These are phyloP conservation scores for Phytophthora cryptogea DNA, from an alignment of 352 stramenopile genomes.

Conservation along the genomic window DNA sequence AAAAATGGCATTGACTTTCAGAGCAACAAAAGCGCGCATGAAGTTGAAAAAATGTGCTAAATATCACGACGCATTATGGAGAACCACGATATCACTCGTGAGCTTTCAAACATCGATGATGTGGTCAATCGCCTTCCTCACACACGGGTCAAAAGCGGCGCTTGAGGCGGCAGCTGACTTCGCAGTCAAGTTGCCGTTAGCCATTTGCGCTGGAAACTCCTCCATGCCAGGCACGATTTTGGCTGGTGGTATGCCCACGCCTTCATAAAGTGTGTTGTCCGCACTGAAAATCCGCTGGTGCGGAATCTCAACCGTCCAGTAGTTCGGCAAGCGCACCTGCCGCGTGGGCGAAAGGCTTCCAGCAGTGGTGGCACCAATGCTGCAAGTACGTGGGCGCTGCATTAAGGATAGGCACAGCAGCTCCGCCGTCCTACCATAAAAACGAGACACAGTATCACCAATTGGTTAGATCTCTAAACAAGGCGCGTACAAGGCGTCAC, in stretches of 20 bases:
- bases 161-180: constrained; percentile 17
- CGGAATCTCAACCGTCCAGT: constrained; percentile 83
- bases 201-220: constrained; percentile 15
- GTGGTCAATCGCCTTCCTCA: constrained; percentile 71
- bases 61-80: constrained; percentile 31
- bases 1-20: neutral
- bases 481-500: neutral
- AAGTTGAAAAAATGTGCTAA: constrained; percentile 31
- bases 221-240: constrained; percentile 44
- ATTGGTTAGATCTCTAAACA: constrained; percentile 11
- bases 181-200: constrained; percentile 15
- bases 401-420: constrained; percentile 70
- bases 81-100: neutral
- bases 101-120: constrained; percentile 56
- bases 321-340: constrained; percentile 79
- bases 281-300: constrained; percentile 73
- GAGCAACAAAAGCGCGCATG: constrained; percentile 8
- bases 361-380: constrained; percentile 60
- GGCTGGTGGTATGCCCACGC: constrained; percentile 61
- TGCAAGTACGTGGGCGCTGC: constrained; percentile 61
- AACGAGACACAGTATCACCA: constrained; percentile 8
- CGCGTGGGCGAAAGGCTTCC: constrained; percentile 66
- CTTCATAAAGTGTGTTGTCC: constrained; percentile 63
- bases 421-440: constrained; percentile 58
- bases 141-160: constrained; percentile 56